Base-by-base conservation (phyloP, 2,329 filamentous ascomycete genomes). In the Colletotrichum spinosum region DNA sequence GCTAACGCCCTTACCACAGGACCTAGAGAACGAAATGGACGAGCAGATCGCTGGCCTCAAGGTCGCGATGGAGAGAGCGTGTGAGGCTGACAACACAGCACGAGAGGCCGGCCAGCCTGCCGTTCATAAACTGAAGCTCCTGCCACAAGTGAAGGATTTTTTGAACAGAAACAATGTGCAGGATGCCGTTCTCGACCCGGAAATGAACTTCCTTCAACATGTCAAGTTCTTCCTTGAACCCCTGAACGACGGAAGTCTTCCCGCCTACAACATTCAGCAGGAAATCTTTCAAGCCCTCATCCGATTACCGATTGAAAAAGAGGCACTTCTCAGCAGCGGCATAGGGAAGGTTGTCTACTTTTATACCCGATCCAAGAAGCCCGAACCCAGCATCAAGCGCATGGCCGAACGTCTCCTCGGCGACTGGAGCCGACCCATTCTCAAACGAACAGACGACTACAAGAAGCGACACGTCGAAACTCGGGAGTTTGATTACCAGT, bases 141-240 rank as follows among this genome's bases (percentile, higher is more conserved):
- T 99, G 13, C 94, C 95, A 2, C 91, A 97, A 76, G 96, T 99
- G 12, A 90, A 94, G 51, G 89, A 90, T 48, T 85, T 98, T 17
- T 86, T 99, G 66, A 97, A 97, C 77, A 92, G 94, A 73, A 97
- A 95, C 78, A 93, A 92, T 58, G 88, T 95, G 35, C 92, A 92
- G 74, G 86, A 93, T 70, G 91, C 92, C 37, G 90, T 98, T 54
- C 89, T 97, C 45, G 95, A 97, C 70, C 95, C 95, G 0, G 96
- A 99, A 74, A 97, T 92, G 74, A 97, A 98, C 80, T 91, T 99
- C 68, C 83, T 99, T 44, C 93, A 97, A 78, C 92, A 94, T 12
- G 93, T 99, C 73, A 94, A 95, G 75, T 98, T 97, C 85, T 98
- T 98, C 85, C 87, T 99, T 25, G 96, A 99, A 76, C 96, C 96